Evolutionary conservation across 768 basidiomycete genomes (phyloP), one percentile per base, ranked within the genome.

Genomic region (Mycena belliarum): DNA sequence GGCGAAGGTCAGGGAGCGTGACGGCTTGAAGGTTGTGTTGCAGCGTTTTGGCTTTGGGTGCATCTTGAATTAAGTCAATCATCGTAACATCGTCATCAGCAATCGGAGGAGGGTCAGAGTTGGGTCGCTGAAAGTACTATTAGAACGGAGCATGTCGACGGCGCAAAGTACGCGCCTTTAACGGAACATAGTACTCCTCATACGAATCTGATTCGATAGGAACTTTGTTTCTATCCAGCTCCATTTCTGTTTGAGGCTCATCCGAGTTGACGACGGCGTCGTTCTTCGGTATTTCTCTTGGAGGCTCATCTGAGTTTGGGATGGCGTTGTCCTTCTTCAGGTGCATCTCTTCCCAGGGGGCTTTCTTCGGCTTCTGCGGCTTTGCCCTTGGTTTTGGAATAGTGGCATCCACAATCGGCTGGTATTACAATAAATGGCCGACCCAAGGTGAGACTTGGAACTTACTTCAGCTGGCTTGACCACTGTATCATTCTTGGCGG

Each of bases 31-130:
- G 49, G 52, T 37, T 56, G 58, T 40, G 24, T 33, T 33, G 24
- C 26, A 38, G 45, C 45, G 20, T 53, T 37, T 48, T 38, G 11
- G 37, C 24, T 48, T 51, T 52, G 9, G 52, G 48, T 25, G 68
- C 52, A 41, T 75, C 72, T 20, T 66, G 58, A n/a, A 78, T 81
- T 52, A 82, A 70, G 65, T 84, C 82, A 55, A 82, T 76, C 41
- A 74, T 78, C 9, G 71, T 63, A 21, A 60, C 57, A 41, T 75
- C 61, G 21, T 52, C 59, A 62, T 49, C 53, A 32, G 66, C 65
- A 24, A 63, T 64, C 26, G 61, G 60, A 41, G 60, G 49, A 50
- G 41, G 18, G 16, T 52, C 47, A 24, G 47, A 37, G 11, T 44
- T 15, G 9, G 41, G 48, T 25, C 57, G 54, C 52, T 57, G 46